Base-by-base conservation (phyloP, 1,284 basidiomycete genomes). In the Boletus nobilissimus region DNA sequence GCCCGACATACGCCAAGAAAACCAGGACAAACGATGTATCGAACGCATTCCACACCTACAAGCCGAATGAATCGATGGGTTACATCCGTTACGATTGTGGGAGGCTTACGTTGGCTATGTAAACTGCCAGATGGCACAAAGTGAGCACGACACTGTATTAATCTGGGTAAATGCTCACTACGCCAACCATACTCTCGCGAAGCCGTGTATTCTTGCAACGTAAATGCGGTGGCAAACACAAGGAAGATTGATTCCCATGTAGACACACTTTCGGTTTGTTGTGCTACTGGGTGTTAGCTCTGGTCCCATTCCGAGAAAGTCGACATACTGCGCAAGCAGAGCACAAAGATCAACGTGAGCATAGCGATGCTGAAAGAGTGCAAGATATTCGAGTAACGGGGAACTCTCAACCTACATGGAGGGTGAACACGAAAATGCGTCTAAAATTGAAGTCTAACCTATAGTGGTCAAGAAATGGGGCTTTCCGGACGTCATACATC, bases 31-130 rank as follows among this genome's bases (percentile, higher is more conserved):
- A 97, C 0, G 92, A 88, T 11, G 95, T 91, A 83, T 97, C 97
- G 80, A 97, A 96, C 3, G 93, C 93, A 83, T 97, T 97, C 96
- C 96, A 97, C 84, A 96, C 92, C 93, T 94, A 81, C 60, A 48
- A 70, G 66, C 24, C 13, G 64, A 39, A 65, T 75, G 57, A 76
- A 68, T 63, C 69, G 70, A 69, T 36, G 77, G 71, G 67, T 39
- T 3, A 6, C 29, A 29, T 51, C 62, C 38, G 22, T 60, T 16
- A 29, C 34, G 62, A 68, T 54, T 39, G 48, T 38, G 19, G 16
- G n/a, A 76, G n/a, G 51, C 60, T 82, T 83, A 95, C 95, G 83
- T 95, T 96, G 34, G 95, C 94, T 65, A 95, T 91, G 84, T 96
- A 96, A 73, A 97, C 95, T 95, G 80, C 34, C 68, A 29, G n/a